Percentiles rank a stretch among this genome's conserved stretches.
These are phyloP conservation scores for Ogataea chonburiensis DNA, from an alignment of 805 yeast species.

Conservation along the genomic window DNA sequence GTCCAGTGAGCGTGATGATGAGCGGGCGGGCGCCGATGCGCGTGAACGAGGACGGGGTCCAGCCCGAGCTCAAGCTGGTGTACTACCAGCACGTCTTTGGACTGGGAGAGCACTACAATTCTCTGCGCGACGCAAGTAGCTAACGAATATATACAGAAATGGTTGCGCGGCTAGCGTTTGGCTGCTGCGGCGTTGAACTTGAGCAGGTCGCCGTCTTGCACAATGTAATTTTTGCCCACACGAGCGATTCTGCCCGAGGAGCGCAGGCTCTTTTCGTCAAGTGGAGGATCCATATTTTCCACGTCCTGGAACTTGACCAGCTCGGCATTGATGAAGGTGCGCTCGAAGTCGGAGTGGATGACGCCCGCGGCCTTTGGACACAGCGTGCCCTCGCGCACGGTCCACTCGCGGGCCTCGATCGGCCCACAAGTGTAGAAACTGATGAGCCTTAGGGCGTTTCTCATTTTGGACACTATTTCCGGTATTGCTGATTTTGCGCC, in stretches of 20 bases:
- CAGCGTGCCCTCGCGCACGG: constrained; percentile 83
- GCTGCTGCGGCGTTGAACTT: constrained; percentile 85
- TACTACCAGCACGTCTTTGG: constrained; percentile 85
- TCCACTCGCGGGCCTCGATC: constrained; percentile 98
- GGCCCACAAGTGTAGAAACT: constrained; percentile 97
- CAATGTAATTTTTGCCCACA: constrained; percentile 93
- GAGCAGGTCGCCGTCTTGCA: constrained; percentile 92
- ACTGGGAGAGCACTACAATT: constrained; percentile 93
- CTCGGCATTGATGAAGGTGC: constrained; percentile 92
- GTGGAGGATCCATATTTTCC: constrained; percentile 54
- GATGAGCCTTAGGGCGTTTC: constrained; percentile 79
- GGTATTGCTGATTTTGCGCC: constrained; percentile 71
- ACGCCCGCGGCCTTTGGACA: constrained; percentile 99
- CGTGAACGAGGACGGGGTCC: constrained; percentile 58
- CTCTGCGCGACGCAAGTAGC: constrained; percentile 40
- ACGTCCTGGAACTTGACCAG: constrained; percentile 84
- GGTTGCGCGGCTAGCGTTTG: constrained; percentile 16
- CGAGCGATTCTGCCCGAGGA: constrained; percentile 85
- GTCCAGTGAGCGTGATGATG: constrained; percentile 74
- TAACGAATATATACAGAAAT: constrained; percentile 4
- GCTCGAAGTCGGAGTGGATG: constrained; percentile 92
- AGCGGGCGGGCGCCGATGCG: constrained; percentile 69
- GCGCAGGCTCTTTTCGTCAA: constrained; percentile 77
- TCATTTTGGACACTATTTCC: constrained; percentile 80
- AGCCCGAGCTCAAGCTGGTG: constrained; percentile 63